A percentile compares a stretch with the other conserved stretches of the same genome.
These are phyloP conservation scores for Coemansia sp. DNA, from an alignment of 192 early-diverging fungal species.

Conservation along the genomic window DNA sequence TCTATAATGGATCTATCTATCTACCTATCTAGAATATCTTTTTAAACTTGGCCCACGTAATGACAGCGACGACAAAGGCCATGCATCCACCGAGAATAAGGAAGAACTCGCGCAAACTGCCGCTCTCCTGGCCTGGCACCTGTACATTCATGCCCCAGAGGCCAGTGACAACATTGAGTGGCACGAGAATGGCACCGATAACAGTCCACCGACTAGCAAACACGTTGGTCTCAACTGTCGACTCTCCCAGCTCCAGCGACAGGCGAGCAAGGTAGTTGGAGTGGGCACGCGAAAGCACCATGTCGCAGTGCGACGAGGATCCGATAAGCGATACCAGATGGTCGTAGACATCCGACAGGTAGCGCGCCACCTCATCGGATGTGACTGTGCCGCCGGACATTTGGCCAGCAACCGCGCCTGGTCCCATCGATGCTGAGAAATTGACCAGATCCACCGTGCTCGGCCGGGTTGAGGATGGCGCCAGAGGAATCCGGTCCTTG, in stretches of 20 bases:
- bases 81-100: conserved; percentile 34
- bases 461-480: conserved; percentile 16
- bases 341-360: conserved; percentile 79
- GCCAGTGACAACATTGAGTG: conserved; percentile 86
- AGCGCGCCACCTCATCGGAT: conserved; percentile 62
- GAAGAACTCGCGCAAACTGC: conserved; percentile 30
- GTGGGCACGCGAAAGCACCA: conserved; percentile 68
- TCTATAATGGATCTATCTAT: too few relatives aligned
- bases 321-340: conserved; percentile 70
- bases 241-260: conserved; percentile 65
- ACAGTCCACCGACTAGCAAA: conserved; percentile 84
- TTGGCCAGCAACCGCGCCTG: not conserved
- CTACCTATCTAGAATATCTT: conserved; percentile 30
- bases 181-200: conserved; percentile 83
- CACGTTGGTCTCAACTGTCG: conserved; percentile 77
- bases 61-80: conserved; percentile 30
- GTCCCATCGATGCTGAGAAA: not conserved
- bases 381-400: conserved; percentile 8
- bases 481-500: conserved; percentile 12
- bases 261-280: conserved; percentile 73
- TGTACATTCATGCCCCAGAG: conserved; percentile 62
- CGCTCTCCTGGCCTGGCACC: conserved; percentile 39
- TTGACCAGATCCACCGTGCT: conserved; percentile 23
- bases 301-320: conserved; percentile 70
- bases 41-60: conserved; percentile 41